Percentiles rank a stretch among this genome's conserved stretches.
These are phyloP conservation scores for Ephemerocybe angulata DNA, from an alignment of 768 basidiomycete species.

Conservation along the genomic window DNA sequence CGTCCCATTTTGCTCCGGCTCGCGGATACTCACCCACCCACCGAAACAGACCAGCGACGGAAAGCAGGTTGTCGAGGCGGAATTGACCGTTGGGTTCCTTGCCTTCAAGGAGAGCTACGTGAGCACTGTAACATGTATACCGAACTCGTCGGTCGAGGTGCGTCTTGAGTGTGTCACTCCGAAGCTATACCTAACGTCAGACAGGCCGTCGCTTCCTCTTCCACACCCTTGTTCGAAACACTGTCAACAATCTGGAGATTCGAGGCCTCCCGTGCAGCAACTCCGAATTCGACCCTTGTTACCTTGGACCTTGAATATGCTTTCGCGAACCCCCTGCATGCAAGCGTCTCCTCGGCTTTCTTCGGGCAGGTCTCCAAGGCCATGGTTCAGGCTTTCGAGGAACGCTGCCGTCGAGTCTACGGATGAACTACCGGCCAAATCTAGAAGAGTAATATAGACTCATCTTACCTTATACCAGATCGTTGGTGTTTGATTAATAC, in stretches of 20 bases:
- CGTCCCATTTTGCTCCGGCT: slow-evolving; percentile 82
- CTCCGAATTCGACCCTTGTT: slow-evolving; percentile 61
- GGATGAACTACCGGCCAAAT: slow-evolving; percentile 28
- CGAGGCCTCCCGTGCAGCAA: slow-evolving; percentile 39
- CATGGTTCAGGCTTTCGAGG: slow-evolving; percentile 93
- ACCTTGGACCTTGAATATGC: slow-evolving; percentile 82
- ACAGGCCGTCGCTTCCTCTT: slow-evolving; percentile 69
- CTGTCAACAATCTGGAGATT: slow-evolving; percentile 75
- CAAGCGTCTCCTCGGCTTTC: slow-evolving; percentile 76
- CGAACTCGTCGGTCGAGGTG: slow-evolving; percentile 78
- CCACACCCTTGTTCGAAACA: slow-evolving; percentile 70
- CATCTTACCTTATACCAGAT: no score
- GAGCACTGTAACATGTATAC: slow-evolving; percentile 77
- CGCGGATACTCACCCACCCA: slow-evolving; percentile 53
- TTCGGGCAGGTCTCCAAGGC: slow-evolving; percentile 82
- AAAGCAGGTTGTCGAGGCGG: slow-evolving; percentile 65
- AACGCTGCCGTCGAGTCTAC: slow-evolving; percentile 72
- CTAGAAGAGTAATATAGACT: not conserved
- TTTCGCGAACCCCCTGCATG: slow-evolving; percentile 84
- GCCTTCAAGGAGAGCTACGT: slow-evolving; percentile 84
- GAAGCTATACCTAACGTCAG: slow-evolving; percentile 4
- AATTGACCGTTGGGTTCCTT: slow-evolving; percentile 86
- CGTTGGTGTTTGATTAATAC: not conserved
- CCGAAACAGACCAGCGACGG: slow-evolving; percentile 19
- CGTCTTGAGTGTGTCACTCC: slow-evolving; percentile 16